A percentile compares a stretch with the other conserved stretches of the same genome.
Conservation (phyloP, 495 filamentous ascomycete genomes). For the Aspergillus olivimuriae region DNA sequence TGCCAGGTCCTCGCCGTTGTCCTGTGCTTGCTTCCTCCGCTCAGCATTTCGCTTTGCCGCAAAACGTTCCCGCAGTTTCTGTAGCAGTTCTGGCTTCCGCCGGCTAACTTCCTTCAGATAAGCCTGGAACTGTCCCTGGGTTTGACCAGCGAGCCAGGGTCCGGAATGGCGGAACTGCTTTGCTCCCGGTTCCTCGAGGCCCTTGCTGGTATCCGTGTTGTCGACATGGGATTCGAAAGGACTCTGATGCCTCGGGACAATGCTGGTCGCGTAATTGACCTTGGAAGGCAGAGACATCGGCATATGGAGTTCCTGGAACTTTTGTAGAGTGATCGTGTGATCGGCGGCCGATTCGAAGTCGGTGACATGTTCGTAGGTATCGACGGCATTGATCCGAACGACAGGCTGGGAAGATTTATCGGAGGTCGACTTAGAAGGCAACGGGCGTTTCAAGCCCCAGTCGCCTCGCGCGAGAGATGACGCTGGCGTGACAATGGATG, state of each 20-base stretch:
- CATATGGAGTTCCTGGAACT: slow-evolving; percentile 77
- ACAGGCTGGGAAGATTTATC: slow-evolving; percentile 59
- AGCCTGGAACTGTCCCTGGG: slow-evolving; percentile 60
- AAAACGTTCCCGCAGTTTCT: slow-evolving; percentile 48
- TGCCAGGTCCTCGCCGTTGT: slow-evolving; percentile 40
- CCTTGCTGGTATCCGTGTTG: slow-evolving; percentile 37
- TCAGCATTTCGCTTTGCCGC: slow-evolving; percentile 35
- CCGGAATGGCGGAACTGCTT: slow-evolving; percentile 48
- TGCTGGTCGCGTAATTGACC: slow-evolving; percentile 23
- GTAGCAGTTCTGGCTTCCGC: slow-evolving; percentile 53
- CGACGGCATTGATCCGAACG: slow-evolving; percentile 63
- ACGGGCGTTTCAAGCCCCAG: slow-evolving; percentile 87
- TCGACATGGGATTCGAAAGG: slow-evolving; percentile 45
- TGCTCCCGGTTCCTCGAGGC: slow-evolving; percentile 21
- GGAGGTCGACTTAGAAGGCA: slow-evolving; percentile 69
- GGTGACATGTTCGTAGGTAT: slow-evolving; percentile 87
- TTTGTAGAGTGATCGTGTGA: slow-evolving; percentile 71
- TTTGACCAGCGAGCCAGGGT: slow-evolving; percentile 76
- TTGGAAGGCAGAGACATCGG: slow-evolving; percentile 51
- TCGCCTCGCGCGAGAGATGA: slow-evolving; percentile 75
- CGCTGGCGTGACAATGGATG: slow-evolving; percentile 72
- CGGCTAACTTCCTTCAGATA: slow-evolving; percentile 60
- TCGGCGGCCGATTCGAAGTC: slow-evolving; percentile 82
- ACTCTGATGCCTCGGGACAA: slow-evolving; percentile 35
- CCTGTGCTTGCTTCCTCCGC: slow-evolving; percentile 36